phyloP scores from a whole-genome alignment of 371 early-diverging fungal genomes.

The Lichtheimia ornata region DNA sequence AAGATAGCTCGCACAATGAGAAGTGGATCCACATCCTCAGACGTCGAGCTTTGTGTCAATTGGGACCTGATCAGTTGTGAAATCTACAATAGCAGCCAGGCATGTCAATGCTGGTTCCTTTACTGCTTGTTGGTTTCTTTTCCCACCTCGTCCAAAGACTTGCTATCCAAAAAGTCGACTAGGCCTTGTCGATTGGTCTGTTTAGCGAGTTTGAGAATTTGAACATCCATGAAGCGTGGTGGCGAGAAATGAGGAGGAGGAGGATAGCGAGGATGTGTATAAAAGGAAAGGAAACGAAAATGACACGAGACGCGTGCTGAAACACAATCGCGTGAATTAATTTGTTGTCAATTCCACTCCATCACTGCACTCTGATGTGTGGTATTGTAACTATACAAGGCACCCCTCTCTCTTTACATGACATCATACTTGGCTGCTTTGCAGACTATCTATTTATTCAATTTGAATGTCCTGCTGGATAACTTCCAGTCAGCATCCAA shows the following conservation, averaged over 20 bases:
- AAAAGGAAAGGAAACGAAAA: neutral
- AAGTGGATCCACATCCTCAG: slow-evolving; percentile 39
- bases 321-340: too few relatives aligned
- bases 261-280: neutral
- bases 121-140: neutral
- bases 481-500: too few relatives aligned
- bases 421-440: too few relatives aligned
- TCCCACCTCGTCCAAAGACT: slow-evolving; percentile 7
- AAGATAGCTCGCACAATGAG: slow-evolving; percentile 44
- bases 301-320: neutral
- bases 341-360: too few relatives aligned
- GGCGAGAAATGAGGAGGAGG: neutral
- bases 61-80: slow-evolving; percentile 10
- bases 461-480: too few relatives aligned
- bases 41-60: slow-evolving; percentile 12
- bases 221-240: neutral
- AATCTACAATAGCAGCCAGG: slow-evolving; percentile 16
- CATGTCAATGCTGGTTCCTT: too few relatives aligned
- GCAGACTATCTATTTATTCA: too few relatives aligned
- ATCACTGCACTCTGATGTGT: too few relatives aligned
- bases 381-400: too few relatives aligned
- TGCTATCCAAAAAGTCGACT: neutral
- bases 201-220: slow-evolving; percentile 12
- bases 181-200: slow-evolving; percentile 5
- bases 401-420: too few relatives aligned